A percentile compares a stretch with the other conserved stretches of the same genome.
These are phyloP conservation scores for Hypsizygus ulmarius DNA, from an alignment of 1,284 basidiomycete species.

Conservation along the genomic window DNA sequence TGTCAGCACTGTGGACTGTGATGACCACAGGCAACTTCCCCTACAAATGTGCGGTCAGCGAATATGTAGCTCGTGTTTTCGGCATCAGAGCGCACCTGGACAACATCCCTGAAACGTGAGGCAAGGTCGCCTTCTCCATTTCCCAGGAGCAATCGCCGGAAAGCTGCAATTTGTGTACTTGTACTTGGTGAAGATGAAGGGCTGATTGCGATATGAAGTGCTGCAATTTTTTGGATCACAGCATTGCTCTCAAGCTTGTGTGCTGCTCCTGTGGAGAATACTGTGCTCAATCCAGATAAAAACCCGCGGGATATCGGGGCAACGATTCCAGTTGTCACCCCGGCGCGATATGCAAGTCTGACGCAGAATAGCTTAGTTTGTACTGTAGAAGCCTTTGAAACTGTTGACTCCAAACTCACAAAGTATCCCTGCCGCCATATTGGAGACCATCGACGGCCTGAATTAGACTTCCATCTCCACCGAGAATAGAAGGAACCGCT, in stretches of 20 bases:
- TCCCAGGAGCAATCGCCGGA: slow-evolving; percentile 53
- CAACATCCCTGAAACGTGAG: slow-evolving; percentile 46
- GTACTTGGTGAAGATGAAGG: slow-evolving; percentile 49
- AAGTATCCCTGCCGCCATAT: slow-evolving; percentile 66
- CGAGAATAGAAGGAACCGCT: slow-evolving; percentile 43
- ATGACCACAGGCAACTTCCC: slow-evolving; percentile 52
- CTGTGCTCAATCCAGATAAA: slow-evolving; percentile 64
- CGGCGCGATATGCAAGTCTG: slow-evolving; percentile 63
- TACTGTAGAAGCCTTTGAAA: not conserved
- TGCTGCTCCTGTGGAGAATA: slow-evolving; percentile 61
- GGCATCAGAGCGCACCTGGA: slow-evolving; percentile 28
- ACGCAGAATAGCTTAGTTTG: not conserved
- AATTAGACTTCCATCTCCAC: slow-evolving; percentile 52
- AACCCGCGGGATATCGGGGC: slow-evolving; percentile 57
- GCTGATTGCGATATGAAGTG: slow-evolving; percentile 68
- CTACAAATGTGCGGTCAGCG: slow-evolving; percentile 24
- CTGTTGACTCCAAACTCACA: slow-evolving; percentile 55
- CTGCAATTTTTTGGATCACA: slow-evolving; percentile 65
- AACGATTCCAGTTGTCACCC: slow-evolving; percentile 65
- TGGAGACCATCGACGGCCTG: slow-evolving; percentile 73
- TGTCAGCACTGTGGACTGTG: slow-evolving; percentile 63
- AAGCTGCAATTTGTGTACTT: slow-evolving; percentile 67
- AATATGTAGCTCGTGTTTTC: not conserved
- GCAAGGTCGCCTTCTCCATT: slow-evolving; percentile 42
- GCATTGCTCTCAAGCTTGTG: slow-evolving; percentile 67